A percentile compares a stretch with the other conserved stretches of the same genome.
Conservation (phyloP, 1,139 yeast species). For the Candida gigantensis region DNA sequence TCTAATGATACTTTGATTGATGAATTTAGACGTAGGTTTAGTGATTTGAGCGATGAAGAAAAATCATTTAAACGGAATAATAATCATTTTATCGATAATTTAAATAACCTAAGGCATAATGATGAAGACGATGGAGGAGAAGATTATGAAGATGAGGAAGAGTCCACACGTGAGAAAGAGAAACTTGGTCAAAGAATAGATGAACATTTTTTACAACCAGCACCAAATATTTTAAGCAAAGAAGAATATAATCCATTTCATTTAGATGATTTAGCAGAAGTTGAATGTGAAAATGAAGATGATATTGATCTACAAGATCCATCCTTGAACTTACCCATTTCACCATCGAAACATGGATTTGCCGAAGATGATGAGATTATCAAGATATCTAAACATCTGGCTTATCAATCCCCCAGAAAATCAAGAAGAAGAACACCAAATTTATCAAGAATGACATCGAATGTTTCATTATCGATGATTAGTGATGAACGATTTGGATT, state of each 20-base stretch:
- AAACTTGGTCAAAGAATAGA: not conserved
- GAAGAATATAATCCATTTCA: conserved; percentile 4
- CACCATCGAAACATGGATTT: conserved; percentile 8
- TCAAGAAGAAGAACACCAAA: conserved; percentile 11
- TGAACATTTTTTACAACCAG: not conserved
- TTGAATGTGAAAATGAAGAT: conserved; percentile 10
- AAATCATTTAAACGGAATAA: conserved; percentile 5
- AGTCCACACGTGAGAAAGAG: not conserved
- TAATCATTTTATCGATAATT: conserved; percentile 18
- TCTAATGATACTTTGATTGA: conserved; percentile 16
- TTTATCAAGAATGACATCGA: conserved; percentile 22
- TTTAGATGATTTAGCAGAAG: conserved; percentile 13
- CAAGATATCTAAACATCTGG: conserved; percentile 8
- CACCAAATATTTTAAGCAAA: too few species aligned
- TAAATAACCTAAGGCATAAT: conserved; percentile 38
- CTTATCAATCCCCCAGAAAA: conserved; percentile 24
- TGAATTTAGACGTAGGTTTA: conserved; percentile 11
- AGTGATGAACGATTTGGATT: conserved; percentile 25
- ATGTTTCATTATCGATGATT: conserved; percentile 24
- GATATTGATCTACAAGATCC: conserved; percentile 7
- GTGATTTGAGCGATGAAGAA: conserved; percentile 12
- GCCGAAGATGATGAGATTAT: conserved; percentile 11
- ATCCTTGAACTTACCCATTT: conserved; percentile 6
- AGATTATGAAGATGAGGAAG: conserved; percentile 2
- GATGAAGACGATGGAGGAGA: conserved; percentile 19